phyloP scores from a whole-genome alignment of 2,329 filamentous ascomycete species.

The Coleophoma eucalyptorum region DNA sequence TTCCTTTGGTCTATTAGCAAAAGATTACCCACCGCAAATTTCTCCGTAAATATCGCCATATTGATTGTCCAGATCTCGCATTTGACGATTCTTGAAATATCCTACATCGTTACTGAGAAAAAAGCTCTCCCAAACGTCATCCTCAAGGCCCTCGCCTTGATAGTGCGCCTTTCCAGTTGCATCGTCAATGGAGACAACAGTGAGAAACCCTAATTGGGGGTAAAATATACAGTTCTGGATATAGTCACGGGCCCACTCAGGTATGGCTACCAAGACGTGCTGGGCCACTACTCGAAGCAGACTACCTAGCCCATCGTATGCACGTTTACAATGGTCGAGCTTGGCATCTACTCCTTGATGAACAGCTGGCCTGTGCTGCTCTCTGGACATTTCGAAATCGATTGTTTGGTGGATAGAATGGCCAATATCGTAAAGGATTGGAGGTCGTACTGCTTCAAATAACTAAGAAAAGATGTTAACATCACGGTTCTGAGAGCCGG shows the following conservation, averaged over 20 bases:
- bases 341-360: slow-evolving; percentile 66
- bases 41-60: slow-evolving; percentile 82
- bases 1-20: neutral
- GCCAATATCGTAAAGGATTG: slow-evolving; percentile 61
- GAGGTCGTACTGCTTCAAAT: slow-evolving; percentile 53
- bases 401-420: slow-evolving; percentile 69
- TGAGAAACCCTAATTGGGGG: slow-evolving; percentile 87
- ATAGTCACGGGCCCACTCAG: slow-evolving; percentile 49
- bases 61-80: slow-evolving; percentile 75
- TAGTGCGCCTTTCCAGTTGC: slow-evolving; percentile 57
- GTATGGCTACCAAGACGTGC: slow-evolving; percentile 59
- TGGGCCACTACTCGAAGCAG: slow-evolving; percentile 66
- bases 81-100: slow-evolving; percentile 84
- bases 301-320: slow-evolving; percentile 72
- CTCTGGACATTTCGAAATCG: slow-evolving; percentile 71
- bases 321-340: slow-evolving; percentile 74
- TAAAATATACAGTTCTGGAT: slow-evolving; percentile 81
- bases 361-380: slow-evolving; percentile 69
- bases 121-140: slow-evolving; percentile 70
- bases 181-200: slow-evolving; percentile 63
- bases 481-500: neutral
- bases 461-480: slow-evolving; percentile 36
- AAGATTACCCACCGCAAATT: slow-evolving; percentile 65
- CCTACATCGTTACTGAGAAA: slow-evolving; percentile 68
- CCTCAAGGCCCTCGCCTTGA: slow-evolving; percentile 51